Evolutionary conservation across 1,139 yeast species (phyloP).

Genomic region (Geotrichum reessii): DNA sequence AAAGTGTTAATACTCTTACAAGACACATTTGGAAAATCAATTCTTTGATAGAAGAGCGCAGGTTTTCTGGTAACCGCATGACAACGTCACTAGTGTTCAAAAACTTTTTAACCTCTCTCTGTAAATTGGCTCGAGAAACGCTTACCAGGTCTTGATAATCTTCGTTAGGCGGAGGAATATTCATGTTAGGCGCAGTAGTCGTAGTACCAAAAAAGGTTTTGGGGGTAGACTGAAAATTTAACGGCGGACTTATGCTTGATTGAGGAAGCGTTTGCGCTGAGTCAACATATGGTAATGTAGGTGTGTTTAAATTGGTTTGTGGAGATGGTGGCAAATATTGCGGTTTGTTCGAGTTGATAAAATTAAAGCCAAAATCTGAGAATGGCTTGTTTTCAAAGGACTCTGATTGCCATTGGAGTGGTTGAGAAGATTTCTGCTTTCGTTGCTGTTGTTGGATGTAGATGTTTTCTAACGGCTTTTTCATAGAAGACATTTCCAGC

Average conservation of each 20-base stretch:
- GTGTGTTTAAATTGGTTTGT: background rate
- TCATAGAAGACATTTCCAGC: background rate
- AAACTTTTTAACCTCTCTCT: background rate
- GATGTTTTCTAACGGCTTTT: background rate
- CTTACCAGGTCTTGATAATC: background rate
- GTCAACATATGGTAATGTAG: background rate
- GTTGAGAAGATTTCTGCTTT: background rate
- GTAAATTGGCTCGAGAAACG: slow-evolving; percentile 1
- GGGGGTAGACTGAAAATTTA: background rate
- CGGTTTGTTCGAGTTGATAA: background rate
- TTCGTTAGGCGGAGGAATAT: background rate
- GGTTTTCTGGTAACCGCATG: background rate
- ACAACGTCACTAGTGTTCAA: background rate
- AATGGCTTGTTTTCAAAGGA: background rate
- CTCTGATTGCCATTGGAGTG: background rate
- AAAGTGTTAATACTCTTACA: background rate
- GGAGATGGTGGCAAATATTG: background rate
- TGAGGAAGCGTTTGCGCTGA: background rate
- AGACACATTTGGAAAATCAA: slow-evolving; percentile 10
- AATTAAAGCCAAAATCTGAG: background rate
- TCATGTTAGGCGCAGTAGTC: too few species aligned
- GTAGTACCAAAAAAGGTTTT: background rate
- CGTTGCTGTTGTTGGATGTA: background rate
- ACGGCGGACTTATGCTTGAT: background rate
- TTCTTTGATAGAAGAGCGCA: slow-evolving; percentile 6